Evolutionary conservation across 768 basidiomycete genomes (phyloP).

Genomic region (Mycena leptocephala): DNA sequence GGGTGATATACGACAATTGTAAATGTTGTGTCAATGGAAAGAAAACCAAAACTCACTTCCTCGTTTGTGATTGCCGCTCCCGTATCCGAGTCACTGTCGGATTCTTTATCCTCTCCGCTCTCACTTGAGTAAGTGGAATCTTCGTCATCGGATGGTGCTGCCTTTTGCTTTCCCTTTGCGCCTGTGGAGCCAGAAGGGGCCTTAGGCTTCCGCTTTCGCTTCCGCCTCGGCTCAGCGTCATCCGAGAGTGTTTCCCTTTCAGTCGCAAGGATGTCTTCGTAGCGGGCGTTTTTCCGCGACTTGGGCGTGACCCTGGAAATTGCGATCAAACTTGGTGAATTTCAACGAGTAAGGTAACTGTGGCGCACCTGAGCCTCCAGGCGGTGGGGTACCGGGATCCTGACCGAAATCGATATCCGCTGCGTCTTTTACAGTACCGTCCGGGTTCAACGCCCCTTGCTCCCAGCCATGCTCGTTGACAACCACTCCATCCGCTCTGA

Average conservation of each 20-base stretch:
- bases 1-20: background rate
- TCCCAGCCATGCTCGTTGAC: background rate
- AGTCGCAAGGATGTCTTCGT: background rate
- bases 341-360: too few relatives aligned
- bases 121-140: background rate
- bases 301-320: too few relatives aligned
- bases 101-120: background rate
- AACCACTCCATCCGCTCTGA: background rate
- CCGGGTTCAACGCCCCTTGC: constrained; percentile 28
- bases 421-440: background rate
- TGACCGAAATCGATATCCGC: background rate
- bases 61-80: background rate
- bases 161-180: background rate
- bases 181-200: too few relatives aligned
- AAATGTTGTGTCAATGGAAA: too few relatives aligned
- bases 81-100: background rate
- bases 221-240: too few relatives aligned
- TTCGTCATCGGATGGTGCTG: background rate
- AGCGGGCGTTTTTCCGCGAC: background rate
- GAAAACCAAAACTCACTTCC: background rate
- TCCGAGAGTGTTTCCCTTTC: background rate
- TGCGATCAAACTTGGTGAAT: background rate
- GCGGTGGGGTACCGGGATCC: background rate
- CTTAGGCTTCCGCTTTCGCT: too few relatives aligned
- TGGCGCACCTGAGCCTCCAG: background rate